Evolutionary conservation across 2,329 filamentous ascomycete species (phyloP), one percentile per base, ranked within the genome.

Genomic region (Epichloe glyceriae): DNA sequence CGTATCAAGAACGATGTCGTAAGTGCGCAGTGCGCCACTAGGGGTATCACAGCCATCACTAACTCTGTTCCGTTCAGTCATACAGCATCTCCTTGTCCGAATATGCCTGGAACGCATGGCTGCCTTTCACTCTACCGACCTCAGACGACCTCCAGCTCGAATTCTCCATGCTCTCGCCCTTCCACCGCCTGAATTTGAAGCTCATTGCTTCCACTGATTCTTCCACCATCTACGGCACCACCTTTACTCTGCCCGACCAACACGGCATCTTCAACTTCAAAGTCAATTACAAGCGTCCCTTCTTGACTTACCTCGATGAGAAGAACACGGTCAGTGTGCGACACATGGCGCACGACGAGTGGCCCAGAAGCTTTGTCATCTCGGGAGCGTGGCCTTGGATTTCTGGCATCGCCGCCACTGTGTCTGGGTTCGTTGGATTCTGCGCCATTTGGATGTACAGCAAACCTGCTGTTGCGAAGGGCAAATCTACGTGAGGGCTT

Each of bases 191-290:
- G 35, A 75, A 82, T 53, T 82, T 98, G 34, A 61, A 71, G 8
- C 78, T 80, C 14, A 17, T 49, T 10, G 67, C 70, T 34, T 74
- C 73, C 26, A 84, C 82, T 1, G 68, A 75, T 50, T 83, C 87
- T 60, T 81, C 82, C 56, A 83, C 86, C 47, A 76, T 86, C 54
- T 98, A 84, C 73, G 76, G 78, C 55, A 76, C 79, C 44, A 76
- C 79, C 22, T 96, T 98, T 70, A 85, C 76, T 56, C 78, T 91
- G 4, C 93, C 93, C 4, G 93, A 98, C 67, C 93, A 98, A 70
- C 93, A 98, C 72, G 93, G 93, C 64, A 96, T 98, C 70, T 98
- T 97, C 78, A 95, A 95, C 73, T 97, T 98, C 78, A 82, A 84
- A 64, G 78, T 97, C 68, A 95, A 96, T 76, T 96, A 97, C 78